Evolutionary conservation across 805 yeast genomes (phyloP).

Genomic region (Clavispora vitiphila): DNA sequence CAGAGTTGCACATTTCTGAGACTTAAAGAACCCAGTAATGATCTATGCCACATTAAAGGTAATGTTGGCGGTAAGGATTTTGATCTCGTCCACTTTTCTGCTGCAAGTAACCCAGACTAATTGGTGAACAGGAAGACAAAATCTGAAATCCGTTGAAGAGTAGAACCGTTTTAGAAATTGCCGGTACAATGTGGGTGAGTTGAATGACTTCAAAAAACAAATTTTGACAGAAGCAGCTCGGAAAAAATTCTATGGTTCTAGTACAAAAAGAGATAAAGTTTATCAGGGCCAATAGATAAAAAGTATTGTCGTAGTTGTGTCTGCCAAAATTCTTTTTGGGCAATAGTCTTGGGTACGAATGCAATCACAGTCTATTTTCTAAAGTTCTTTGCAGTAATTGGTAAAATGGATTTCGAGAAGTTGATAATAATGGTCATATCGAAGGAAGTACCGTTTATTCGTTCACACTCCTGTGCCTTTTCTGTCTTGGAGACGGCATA

Average conservation of each 20-base stretch:
- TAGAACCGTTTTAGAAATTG: slow-evolving; percentile 42
- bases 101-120: slow-evolving; percentile 49
- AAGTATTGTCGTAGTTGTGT: slow-evolving; percentile 36
- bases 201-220: slow-evolving; percentile 39
- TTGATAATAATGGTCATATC: too few species aligned
- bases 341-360: slow-evolving; percentile 59
- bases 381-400: slow-evolving; percentile 45
- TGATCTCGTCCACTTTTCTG: slow-evolving; percentile 39
- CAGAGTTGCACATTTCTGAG: slow-evolving; percentile 40
- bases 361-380: slow-evolving; percentile 55
- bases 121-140: too few species aligned
- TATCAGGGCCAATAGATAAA: slow-evolving; percentile 40
- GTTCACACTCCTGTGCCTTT: too few species aligned
- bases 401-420: too few species aligned
- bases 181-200: slow-evolving; percentile 46
- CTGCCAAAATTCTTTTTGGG: slow-evolving; percentile 44
- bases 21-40: slow-evolving; percentile 40
- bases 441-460: too few species aligned
- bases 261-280: too few species aligned
- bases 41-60: slow-evolving; percentile 48
- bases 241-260: too few species aligned
- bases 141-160: too few species aligned
- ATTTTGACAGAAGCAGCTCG: slow-evolving; percentile 63
- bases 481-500: too few species aligned
- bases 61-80: slow-evolving; percentile 41